These are phyloP conservation scores for Vigna angularis DNA, from an alignment of 306 rosid genomes.

Conservation along the genomic window DNA sequence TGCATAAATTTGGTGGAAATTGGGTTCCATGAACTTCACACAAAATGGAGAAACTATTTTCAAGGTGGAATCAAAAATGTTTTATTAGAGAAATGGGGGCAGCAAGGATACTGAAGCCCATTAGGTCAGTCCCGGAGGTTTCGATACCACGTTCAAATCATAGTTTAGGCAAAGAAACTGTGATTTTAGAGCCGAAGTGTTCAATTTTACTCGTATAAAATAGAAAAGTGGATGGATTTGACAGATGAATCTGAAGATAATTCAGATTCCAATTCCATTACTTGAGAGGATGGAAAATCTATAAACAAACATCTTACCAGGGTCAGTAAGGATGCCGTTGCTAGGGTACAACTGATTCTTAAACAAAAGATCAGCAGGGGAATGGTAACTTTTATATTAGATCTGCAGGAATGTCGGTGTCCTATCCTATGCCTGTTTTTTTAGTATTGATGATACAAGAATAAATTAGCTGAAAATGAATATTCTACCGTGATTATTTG, in stretches of 20 bases:
- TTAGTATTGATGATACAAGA: neutral
- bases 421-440: neutral
- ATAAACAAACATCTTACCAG: neutral
- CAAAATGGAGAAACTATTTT: neutral
- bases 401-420: neutral
- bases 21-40: neutral
- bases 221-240: neutral
- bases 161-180: neutral
- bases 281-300: neutral
- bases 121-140: too few species aligned
- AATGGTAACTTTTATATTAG: neutral
- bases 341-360: constrained; percentile 2
- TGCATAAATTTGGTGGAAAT: neutral
- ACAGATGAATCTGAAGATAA: neutral
- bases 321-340: neutral
- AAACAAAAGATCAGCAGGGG: neutral
- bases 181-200: too few species aligned
- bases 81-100: too few species aligned
- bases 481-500: neutral
- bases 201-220: too few species aligned
- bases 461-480: neutral
- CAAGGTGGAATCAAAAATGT: neutral
- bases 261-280: constrained; percentile 7
- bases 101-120: too few species aligned
- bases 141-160: too few species aligned